Evolutionary conservation across 73 alveolate genomes (phyloP).

Genomic region (Tetrahymena elliotti): DNA sequence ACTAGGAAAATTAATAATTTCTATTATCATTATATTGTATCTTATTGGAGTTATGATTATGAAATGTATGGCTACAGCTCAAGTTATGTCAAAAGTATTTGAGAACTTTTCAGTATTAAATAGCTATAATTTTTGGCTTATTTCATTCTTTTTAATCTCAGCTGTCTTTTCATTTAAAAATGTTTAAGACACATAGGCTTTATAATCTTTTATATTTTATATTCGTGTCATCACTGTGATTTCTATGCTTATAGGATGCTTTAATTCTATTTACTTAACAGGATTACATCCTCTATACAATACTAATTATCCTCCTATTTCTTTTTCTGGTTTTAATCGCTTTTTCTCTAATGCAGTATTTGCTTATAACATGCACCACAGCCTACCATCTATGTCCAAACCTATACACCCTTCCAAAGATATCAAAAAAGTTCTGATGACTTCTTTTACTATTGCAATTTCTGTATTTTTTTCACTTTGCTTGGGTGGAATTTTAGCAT

Average conservation of each 20-base stretch:
- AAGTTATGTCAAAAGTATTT: neutral
- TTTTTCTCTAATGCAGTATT: conserved; percentile 24
- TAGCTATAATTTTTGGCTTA: neutral
- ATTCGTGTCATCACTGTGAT: neutral
- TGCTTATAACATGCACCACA: conserved; percentile 38
- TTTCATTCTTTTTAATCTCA: neutral
- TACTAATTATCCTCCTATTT: neutral
- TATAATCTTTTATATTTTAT: neutral
- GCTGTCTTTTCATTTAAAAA: neutral
- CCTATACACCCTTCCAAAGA: conserved; percentile 20
- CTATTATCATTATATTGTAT: neutral
- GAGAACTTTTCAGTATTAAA: neutral
- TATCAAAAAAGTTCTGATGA: conserved; percentile 5
- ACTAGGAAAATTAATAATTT: neutral
- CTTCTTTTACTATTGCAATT: conserved; percentile 4
- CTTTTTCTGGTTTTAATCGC: neutral
- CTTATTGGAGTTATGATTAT: neutral
- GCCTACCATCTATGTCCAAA: conserved; percentile 35
- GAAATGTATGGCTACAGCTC: neutral
- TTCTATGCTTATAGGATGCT: neutral
- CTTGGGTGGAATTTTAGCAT: conserved; percentile 22
- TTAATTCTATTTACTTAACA: neutral
- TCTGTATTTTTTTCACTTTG: conserved; percentile 5
- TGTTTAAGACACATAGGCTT: neutral
- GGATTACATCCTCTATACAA: neutral